Evolutionary conservation across 169 alveolate species (phyloP), one percentile per base, ranked within the genome.

Genomic region (Plasmodium coatneyi): DNA sequence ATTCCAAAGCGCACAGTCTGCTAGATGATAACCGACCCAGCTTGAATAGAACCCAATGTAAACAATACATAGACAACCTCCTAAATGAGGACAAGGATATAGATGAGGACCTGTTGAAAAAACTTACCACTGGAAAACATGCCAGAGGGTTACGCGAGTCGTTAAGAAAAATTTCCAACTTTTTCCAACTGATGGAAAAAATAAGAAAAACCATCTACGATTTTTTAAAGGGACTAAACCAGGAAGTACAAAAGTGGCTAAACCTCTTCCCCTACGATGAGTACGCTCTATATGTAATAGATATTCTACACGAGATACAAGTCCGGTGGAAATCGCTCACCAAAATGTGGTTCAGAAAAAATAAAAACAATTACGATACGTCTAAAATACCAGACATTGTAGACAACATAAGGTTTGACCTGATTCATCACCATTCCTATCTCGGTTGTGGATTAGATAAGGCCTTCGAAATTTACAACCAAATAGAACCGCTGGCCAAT

Each of bases 341-440:
- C 4, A 66, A 76, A 32, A 95, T 94, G 93, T 87, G 93, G 87
- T 83, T 12, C 70, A 93, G 80, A 54, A 89, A 80, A 81, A 89
- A 82, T 92, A 95, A 93, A 30, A 79, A 82, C 43, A 72, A 72
- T 81, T 97, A 95, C 83, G 98, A 97, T 72, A 96, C 96, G 25
- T 95, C 98, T 28, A 96, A 96, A 92, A 92, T 97, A 6, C 97
- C 98, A 14, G 99, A 97, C 30, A 95, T 97, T 30, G 96, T 96
- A 56, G 99, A 97, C 82, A 96, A 96, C 83, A 74, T 96, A 4
- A 91, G 98, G 43, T 97, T 95, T 83, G 98, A 97, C 92, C 92
- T 97, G 16, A 96, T 97, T 14, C 98, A 97, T 93, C 97, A 96
- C 82, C 98, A 96, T 49, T 82, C 96, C 14, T 94, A 95, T 78